Evolutionary conservation across 2,329 filamentous ascomycete species (phyloP).

Genomic region (Acephala macrosclerotiorum): DNA sequence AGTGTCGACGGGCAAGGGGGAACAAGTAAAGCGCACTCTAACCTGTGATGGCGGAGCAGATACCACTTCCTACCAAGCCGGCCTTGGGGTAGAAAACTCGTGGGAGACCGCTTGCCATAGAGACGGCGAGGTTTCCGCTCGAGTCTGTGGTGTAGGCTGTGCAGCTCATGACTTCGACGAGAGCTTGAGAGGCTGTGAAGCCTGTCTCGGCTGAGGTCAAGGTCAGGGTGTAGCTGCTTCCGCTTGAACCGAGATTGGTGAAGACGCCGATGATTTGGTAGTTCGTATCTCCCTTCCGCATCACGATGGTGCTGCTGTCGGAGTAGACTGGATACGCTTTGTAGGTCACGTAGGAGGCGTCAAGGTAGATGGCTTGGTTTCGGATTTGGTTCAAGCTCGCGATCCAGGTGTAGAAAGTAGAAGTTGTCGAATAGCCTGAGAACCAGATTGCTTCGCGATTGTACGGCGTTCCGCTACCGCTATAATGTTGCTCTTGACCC

Average conservation of each 20-base stretch:
- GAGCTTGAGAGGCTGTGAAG: conserved; percentile 44
- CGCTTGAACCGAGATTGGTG: conserved; percentile 49
- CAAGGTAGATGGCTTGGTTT: conserved; percentile 38
- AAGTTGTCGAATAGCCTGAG: conserved; percentile 47
- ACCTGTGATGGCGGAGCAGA: conserved; percentile 42
- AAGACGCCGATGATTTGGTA: conserved; percentile 46
- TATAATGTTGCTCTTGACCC: conserved; percentile 60
- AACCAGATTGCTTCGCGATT: conserved; percentile 56
- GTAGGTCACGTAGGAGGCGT: conserved; percentile 35
- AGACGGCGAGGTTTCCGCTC: conserved; percentile 52
- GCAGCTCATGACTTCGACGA: conserved; percentile 55
- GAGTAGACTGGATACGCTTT: conserved; percentile 39
- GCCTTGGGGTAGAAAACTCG: conserved; percentile 49
- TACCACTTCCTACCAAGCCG: conserved; percentile 45
- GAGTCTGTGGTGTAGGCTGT: conserved; percentile 50
- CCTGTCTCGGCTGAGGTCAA: conserved; percentile 48
- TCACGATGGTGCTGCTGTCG: conserved; percentile 38
- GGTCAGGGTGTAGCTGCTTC: conserved; percentile 43
- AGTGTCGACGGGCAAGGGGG: not conserved
- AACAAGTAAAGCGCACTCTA: conserved; percentile 12
- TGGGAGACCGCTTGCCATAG: conserved; percentile 52
- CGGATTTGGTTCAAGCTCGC: conserved; percentile 38
- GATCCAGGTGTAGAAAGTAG: conserved; percentile 51
- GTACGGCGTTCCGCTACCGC: conserved; percentile 46
- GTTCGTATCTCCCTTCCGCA: conserved; percentile 38